phyloP scores from a whole-genome alignment of 2,329 filamentous ascomycete species.

The Hypoxylon sp. region DNA sequence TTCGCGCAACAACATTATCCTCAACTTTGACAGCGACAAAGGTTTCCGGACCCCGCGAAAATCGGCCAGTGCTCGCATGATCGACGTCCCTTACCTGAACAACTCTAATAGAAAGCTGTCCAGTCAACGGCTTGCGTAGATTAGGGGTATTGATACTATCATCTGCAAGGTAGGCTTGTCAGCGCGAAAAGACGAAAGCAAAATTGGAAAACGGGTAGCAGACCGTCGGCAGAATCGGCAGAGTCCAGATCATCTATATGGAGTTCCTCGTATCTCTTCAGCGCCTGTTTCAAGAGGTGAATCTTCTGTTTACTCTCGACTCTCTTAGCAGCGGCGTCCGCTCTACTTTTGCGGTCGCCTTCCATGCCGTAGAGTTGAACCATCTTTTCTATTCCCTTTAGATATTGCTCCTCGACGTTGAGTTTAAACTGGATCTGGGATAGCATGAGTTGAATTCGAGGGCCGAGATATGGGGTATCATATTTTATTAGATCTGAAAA shows the following conservation, averaged over 20 bases:
- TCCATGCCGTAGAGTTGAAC: conserved; percentile 97
- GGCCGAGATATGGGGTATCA: conserved; percentile 93
- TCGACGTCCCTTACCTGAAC: conserved; percentile 94
- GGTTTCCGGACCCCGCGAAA: conserved; percentile 92
- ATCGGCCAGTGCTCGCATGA: conserved; percentile 86
- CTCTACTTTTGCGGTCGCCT: conserved; percentile 94
- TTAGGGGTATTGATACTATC: conserved; percentile 97
- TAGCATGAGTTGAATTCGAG: conserved; percentile 98
- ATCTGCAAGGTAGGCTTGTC: conserved; percentile 67
- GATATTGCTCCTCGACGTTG: conserved; percentile 98
- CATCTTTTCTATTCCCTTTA: conserved; percentile 99
- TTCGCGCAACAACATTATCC: conserved; percentile 90
- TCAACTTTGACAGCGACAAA: conserved; percentile 98
- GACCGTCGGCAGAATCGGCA: conserved; percentile 84
- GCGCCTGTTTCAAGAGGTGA: conserved; percentile 90
- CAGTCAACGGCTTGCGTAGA: conserved; percentile 94
- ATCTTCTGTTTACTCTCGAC: conserved; percentile 99
- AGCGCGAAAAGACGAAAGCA: conserved; percentile 28
- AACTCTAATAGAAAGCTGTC: conserved; percentile 88
- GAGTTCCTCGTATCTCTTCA: conserved; percentile 97
- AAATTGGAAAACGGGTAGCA: conserved; percentile 50
- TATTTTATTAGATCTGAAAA: conserved; percentile 94
- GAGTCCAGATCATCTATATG: conserved; percentile 89
- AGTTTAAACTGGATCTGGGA: conserved; percentile 99
- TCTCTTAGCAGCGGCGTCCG: conserved; percentile 88